Evolutionary conservation across 495 filamentous ascomycete genomes (phyloP).

Genomic region (Penicillium waksmanii): DNA sequence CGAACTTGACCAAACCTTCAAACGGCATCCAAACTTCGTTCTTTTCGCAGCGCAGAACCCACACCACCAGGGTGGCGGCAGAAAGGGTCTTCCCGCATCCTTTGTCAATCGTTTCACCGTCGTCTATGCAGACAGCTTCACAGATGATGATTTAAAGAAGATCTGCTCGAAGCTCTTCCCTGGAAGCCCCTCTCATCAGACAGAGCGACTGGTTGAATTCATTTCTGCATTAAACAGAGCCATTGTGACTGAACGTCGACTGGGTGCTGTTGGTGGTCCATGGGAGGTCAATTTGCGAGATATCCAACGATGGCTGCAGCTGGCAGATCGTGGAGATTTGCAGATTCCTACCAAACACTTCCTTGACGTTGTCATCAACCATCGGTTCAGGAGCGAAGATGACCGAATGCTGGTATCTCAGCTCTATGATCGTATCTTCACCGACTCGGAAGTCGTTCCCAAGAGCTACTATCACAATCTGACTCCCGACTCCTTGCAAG

Average conservation of each 20-base stretch:
- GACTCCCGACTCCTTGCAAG: conserved; percentile 69
- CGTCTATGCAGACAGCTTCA: conserved; percentile 91
- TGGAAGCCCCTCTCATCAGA: conserved; percentile 53
- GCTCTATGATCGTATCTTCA: conserved; percentile 64
- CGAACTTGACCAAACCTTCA: conserved; percentile 91
- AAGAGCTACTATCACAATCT: conserved; percentile 66
- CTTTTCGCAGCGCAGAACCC: conserved; percentile 98
- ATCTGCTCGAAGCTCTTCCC: conserved; percentile 83
- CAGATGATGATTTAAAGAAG: conserved; percentile 72
- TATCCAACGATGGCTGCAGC: conserved; percentile 82
- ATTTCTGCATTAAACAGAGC: conserved; percentile 75
- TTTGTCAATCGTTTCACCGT: conserved; percentile 99
- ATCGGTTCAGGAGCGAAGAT: conserved; percentile 75
- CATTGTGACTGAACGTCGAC: conserved; percentile 63
- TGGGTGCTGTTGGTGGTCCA: conserved; percentile 82
- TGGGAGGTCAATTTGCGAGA: conserved; percentile 99
- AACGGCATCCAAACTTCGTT: conserved; percentile 82
- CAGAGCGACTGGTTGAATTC: conserved; percentile 72
- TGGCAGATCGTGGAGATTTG: conserved; percentile 57
- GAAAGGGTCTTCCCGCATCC: conserved; percentile 92
- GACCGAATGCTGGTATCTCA: conserved; percentile 67
- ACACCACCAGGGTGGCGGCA: conserved; percentile 92
- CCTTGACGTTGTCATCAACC: conserved; percentile 80
- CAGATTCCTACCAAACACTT: conserved; percentile 68
- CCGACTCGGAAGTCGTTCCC: conserved; percentile 31